Percentiles rank a stretch among this genome's conserved stretches.
Evolutionary conservation across 495 filamentous ascomycete species (phyloP).

Genomic region (Tuber aestivum): DNA sequence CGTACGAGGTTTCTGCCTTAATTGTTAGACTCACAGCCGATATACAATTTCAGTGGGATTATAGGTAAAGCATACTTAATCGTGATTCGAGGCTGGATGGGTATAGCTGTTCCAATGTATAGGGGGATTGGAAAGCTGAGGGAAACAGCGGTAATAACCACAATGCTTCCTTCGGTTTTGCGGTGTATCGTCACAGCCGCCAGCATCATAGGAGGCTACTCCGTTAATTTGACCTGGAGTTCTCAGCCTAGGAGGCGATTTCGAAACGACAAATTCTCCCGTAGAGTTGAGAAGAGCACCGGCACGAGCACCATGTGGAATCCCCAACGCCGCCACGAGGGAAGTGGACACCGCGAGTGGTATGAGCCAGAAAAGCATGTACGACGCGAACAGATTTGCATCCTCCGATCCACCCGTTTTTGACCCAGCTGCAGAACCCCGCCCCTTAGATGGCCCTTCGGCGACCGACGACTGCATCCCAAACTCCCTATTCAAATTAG

Average conservation of each 20-base stretch:
- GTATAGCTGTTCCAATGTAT: neutral
- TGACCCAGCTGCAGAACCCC: neutral
- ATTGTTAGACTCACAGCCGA: neutral
- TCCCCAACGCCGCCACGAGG: constrained; percentile 1
- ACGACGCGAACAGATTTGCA: neutral
- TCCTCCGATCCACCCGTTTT: neutral
- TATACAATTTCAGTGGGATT: neutral
- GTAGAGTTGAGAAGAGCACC: constrained; percentile 5
- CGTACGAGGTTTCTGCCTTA: neutral
- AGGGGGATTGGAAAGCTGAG: neutral
- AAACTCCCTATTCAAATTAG: neutral
- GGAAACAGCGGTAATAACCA: constrained; percentile 2
- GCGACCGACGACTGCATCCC: neutral
- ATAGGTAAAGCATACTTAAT: neutral
- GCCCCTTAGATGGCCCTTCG: neutral
- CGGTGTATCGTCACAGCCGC: neutral
- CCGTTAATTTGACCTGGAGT: neutral
- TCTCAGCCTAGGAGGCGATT: neutral
- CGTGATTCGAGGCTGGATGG: neutral
- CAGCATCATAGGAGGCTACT: constrained; percentile 1
- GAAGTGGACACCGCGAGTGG: neutral
- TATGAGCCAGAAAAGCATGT: neutral
- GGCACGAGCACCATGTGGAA: neutral
- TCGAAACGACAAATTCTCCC: neutral
- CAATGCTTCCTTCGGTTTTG: neutral